Percentiles rank a stretch among this genome's conserved stretches.
These are phyloP conservation scores for Biscogniauxia mediterranea DNA, from an alignment of 2,329 filamentous ascomycete species.

Conservation along the genomic window DNA sequence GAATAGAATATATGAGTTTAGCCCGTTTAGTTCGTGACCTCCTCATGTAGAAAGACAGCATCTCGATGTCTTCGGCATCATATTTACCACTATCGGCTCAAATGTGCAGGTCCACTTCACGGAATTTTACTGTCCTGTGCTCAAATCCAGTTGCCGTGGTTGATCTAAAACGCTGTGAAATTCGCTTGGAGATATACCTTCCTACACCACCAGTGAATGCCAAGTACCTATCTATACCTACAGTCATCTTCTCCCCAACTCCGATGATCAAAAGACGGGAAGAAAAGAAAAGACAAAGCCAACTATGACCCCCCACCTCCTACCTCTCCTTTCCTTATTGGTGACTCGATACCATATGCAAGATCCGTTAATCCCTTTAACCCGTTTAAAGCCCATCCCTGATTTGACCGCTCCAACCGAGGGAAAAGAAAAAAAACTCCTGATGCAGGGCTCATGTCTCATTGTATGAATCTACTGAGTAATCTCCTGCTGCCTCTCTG, in stretches of 20 bases:
- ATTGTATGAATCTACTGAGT: conserved; percentile 32
- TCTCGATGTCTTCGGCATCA: no score
- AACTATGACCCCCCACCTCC: conserved; percentile 13
- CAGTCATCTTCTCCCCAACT: conserved; percentile 11
- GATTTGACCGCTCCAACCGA: not conserved
- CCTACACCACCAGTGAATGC: conserved; percentile 19
- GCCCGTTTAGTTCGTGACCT: no score
- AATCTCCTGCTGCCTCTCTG: conserved; percentile 35
- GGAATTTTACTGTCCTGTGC: not conserved
- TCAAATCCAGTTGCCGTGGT: not conserved
- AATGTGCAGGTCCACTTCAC: not conserved
- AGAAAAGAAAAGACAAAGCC: conserved; percentile 8
- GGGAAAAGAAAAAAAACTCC: not conserved
- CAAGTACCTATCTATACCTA: conserved; percentile 28
- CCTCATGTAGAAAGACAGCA: no score
- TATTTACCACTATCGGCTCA: not conserved
- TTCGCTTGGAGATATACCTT: conserved; percentile 14
- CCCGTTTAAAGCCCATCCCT: not conserved
- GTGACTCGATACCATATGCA: conserved; percentile 14
- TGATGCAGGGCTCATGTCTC: not conserved
- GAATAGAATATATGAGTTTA: no score
- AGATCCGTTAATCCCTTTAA: conserved; percentile 11
- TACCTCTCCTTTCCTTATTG: not conserved
- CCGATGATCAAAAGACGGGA: conserved; percentile 2
- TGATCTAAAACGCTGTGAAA: conserved; percentile 6